Evolutionary conservation across 306 rosid species (phyloP).

Genomic region (Psophocarpus tetragonolobus): DNA sequence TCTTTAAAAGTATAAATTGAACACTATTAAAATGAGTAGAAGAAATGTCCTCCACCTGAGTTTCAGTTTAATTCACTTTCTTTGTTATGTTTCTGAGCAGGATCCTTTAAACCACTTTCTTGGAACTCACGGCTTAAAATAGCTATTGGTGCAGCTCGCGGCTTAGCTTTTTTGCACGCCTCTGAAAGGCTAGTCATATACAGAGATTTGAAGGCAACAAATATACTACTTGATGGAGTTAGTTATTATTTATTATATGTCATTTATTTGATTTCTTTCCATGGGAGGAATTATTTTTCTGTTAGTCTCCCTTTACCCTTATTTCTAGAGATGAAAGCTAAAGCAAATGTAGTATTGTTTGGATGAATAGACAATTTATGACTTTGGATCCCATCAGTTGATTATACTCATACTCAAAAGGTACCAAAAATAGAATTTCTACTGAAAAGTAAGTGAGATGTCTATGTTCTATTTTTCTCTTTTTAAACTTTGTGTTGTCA

Average conservation of each 20-base stretch:
- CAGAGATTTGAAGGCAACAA: constrained; percentile 89
- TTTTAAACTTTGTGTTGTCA: background rate
- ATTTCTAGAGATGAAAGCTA: background rate
- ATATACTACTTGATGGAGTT: constrained; percentile 81
- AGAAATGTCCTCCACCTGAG: background rate
- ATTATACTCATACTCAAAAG: background rate
- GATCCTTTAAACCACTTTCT: constrained; percentile 63
- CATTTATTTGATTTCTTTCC: too few species aligned
- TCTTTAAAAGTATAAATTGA: constrained; percentile 68
- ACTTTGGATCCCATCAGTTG: constrained; percentile 1
- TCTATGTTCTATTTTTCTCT: background rate
- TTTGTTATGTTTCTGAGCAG: constrained; percentile 42
- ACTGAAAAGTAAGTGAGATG: background rate
- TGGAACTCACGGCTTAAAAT: constrained; percentile 79
- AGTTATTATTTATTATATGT: constrained; percentile 36
- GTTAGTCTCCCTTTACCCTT: background rate
- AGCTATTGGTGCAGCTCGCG: constrained; percentile 86
- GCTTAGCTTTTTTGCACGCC: constrained; percentile 76
- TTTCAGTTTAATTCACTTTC: constrained; percentile 23
- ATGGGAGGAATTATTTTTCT: too few species aligned
- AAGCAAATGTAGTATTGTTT: constrained; percentile 15
- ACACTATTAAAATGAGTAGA: background rate
- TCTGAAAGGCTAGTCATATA: constrained; percentile 71
- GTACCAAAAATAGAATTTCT: background rate
- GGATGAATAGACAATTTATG: background rate